These are phyloP conservation scores for Theileria luwenshuni DNA, from an alignment of 169 alveolate species.

Conservation along the genomic window DNA sequence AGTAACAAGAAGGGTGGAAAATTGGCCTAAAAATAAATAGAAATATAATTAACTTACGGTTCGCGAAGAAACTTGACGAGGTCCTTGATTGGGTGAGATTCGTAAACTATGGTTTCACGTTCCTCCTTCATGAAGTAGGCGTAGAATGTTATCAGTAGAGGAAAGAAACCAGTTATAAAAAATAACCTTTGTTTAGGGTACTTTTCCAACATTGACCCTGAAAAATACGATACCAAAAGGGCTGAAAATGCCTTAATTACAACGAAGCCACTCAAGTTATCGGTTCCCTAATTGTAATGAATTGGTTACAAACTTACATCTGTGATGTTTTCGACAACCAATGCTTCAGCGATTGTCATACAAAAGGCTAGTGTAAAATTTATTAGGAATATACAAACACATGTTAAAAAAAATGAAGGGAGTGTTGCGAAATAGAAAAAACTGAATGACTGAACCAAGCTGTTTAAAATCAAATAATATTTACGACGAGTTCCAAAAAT, in stretches of 20 bases:
- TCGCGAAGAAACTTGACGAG: conserved; percentile 68
- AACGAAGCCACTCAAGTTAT: conserved; percentile 87
- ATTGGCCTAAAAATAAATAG: neutral
- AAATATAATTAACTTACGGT: conserved; percentile 10
- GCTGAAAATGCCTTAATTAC: conserved; percentile 89
- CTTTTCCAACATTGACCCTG: conserved; percentile 89
- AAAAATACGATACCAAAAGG: conserved; percentile 89
- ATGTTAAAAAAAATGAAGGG: neutral
- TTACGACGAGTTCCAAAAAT: conserved; percentile 51
- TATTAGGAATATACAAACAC: conserved; percentile 15
- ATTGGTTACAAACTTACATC: neutral
- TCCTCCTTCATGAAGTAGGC: conserved; percentile 85
- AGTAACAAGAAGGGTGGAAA: conserved; percentile 9
- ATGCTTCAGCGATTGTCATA: conserved; percentile 88
- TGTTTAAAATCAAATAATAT: conserved; percentile 19
- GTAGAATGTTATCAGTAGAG: conserved; percentile 80
- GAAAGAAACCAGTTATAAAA: conserved; percentile 87
- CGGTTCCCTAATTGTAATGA: conserved; percentile 2
- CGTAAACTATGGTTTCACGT: conserved; percentile 55
- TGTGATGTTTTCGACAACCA: conserved; percentile 72
- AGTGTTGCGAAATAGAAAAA: conserved; percentile 21
- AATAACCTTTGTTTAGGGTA: conserved; percentile 83
- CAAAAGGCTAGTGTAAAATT: conserved; percentile 69
- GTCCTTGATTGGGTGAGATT: conserved; percentile 73
- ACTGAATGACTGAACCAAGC: conserved; percentile 22